A percentile compares a stretch with the other conserved stretches of the same genome.
phyloP scores from a whole-genome alignment of 345 rosid genomes.

The Eucalyptus marginata region DNA sequence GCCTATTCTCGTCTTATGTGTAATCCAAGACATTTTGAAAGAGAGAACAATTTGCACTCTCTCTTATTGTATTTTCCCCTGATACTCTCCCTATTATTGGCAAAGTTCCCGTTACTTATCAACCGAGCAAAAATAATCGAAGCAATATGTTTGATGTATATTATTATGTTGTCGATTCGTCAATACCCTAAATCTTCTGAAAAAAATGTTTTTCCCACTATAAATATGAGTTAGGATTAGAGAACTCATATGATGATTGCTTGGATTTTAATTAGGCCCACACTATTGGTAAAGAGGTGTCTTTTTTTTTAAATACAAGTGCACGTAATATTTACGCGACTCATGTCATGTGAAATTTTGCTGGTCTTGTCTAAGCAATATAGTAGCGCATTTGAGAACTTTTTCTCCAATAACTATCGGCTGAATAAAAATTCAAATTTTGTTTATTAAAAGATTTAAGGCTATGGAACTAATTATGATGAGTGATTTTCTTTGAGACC shows the following conservation, averaged over 20 bases:
- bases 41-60: neutral
- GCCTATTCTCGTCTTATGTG: neutral
- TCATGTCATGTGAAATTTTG: neutral
- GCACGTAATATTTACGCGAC: neutral
- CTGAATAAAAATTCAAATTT: neutral
- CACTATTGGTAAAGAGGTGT: neutral
- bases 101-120: neutral
- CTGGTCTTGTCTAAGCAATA: neutral
- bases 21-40: neutral
- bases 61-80: neutral
- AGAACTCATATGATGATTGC: neutral
- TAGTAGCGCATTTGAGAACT: neutral
- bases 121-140: neutral
- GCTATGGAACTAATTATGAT: neutral
- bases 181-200: neutral
- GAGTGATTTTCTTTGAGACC: neutral
- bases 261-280: neutral
- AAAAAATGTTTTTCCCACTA: neutral
- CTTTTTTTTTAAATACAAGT: neutral
- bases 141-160: neutral
- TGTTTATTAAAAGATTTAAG: neutral
- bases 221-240: neutral
- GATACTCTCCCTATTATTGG: neutral
- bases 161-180: neutral
- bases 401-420: neutral